Percentiles rank a stretch among this genome's conserved stretches.
These are phyloP conservation scores for Thalassiosira exigua DNA, from an alignment of 352 stramenopile species.

Conservation along the genomic window DNA sequence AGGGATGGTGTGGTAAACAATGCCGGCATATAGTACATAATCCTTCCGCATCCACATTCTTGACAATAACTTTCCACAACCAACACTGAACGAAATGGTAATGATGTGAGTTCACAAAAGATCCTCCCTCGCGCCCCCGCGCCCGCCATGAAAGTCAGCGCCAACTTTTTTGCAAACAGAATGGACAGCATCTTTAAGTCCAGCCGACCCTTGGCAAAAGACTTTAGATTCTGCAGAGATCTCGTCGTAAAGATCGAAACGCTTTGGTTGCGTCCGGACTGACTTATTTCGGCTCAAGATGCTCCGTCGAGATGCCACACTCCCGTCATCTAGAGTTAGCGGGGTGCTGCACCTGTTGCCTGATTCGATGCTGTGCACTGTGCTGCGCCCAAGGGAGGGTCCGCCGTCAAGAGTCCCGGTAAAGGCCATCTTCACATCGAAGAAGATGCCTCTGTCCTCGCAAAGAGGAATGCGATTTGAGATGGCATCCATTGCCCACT, in stretches of 20 bases:
- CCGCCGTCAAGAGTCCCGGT: background rate
- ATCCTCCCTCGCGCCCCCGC: conserved; percentile 14
- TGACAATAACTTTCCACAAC: too few species aligned
- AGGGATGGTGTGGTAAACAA: too few species aligned
- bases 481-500: conserved; percentile 23
- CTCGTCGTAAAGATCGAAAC: conserved; percentile 14
- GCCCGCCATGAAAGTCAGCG: conserved; percentile 15
- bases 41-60: too few species aligned
- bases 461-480: conserved; percentile 14
- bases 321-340: background rate
- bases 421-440: conserved; percentile 19
- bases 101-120: too few species aligned
- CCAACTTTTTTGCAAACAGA: conserved; percentile 8
- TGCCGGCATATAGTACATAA: too few species aligned
- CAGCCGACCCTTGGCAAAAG: conserved; percentile 32
- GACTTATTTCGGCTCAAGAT: conserved; percentile 11
- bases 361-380: background rate
- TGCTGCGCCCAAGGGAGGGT: background rate
- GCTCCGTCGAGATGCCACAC: background rate
- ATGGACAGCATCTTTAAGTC: conserved; percentile 22
- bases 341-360: background rate
- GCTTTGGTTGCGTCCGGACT: conserved; percentile 4
- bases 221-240: background rate
- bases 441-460: conserved; percentile 13
- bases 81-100: too few species aligned